These are phyloP conservation scores for Aegilops tauschii DNA, from an alignment of 176 grass and related monocot species.

Conservation along the genomic window DNA sequence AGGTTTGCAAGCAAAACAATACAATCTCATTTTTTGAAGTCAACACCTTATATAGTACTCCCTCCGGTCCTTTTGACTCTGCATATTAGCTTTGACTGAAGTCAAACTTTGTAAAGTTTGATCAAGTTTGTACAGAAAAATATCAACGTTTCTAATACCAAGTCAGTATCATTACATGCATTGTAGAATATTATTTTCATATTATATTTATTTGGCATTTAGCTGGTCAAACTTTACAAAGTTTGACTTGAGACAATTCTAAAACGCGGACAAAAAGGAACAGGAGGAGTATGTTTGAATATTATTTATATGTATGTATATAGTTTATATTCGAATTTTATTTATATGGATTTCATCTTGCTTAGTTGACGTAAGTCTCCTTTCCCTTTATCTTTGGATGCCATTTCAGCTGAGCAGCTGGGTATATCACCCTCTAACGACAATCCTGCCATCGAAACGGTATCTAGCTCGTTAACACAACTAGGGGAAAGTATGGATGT, in stretches of 20 bases:
- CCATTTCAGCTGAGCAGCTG: conserved; percentile 43
- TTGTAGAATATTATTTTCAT: too few species aligned
- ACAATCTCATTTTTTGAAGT: background rate
- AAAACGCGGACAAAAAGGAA: too few species aligned
- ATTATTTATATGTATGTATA: background rate
- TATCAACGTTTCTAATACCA: too few species aligned
- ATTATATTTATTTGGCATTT: too few species aligned
- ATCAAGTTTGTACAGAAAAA: too few species aligned
- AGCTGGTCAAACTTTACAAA: too few species aligned
- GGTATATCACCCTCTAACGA: conserved; percentile 22
- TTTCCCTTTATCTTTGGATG: conserved; percentile 32
- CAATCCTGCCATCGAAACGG: conserved; percentile 17
- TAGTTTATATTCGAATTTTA: conserved; percentile 15
- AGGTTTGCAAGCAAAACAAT: conserved; percentile 26
- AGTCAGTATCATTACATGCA: too few species aligned
- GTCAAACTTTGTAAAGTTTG: too few species aligned
- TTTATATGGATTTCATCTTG: conserved; percentile 9
- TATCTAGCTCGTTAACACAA: conserved; percentile 29
- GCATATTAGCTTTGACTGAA: too few species aligned
- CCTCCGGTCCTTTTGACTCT: too few species aligned
- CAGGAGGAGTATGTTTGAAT: background rate
- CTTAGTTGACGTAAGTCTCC: background rate
- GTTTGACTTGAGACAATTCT: too few species aligned
- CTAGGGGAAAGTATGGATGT: conserved; percentile 39
- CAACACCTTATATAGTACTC: background rate